Base-by-base conservation (phyloP, 1,284 basidiomycete species). In the Ceratobasidium sp. region DNA sequence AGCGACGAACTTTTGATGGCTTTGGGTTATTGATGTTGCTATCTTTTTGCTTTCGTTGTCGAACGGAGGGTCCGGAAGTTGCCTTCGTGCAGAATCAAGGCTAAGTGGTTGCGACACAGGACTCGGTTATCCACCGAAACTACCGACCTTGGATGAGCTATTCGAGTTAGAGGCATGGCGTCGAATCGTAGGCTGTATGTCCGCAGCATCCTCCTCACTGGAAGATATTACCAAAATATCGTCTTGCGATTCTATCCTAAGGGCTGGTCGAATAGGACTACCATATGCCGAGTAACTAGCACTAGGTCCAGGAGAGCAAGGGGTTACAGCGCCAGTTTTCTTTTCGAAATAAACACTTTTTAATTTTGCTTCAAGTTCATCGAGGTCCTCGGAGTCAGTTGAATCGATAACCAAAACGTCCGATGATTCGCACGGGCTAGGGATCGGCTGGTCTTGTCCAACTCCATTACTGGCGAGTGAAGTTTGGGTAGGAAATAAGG, bases 331-430 rank as follows among this genome's bases (percentile, higher is more conserved):
- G 14, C 16, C 36, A 19, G 59, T 27, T 16, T 16, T 29, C 11
- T 25, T 46, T 42, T 21, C 21, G 6, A 50, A 27, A 21, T 25
- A 8, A 13, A 50, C 21, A 13, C 14, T 6, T 50, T 27, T 27
- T 21, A 50, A 14, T 14, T 6, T 16, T 7, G 11, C 21, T 27
- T 57, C 56, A 3, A 44, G 9, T 16, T 57, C 33, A 9, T 42
- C 23, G 16, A 19, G 33, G n/a, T 36, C 53, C 1, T 67, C 62
- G 9, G 62, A 67, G 52, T 67, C 62, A 33, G 52, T 56, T 3
- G 62, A 67, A 4, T 67, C 62, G 9, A 67, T 56, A 23, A 67
- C 42, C 36, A 67, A 44, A 21, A 56, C 30, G 25, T 67, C 19
- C 42, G 16, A 14, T 46, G 42, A 11, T 11, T 36, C 5, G 33